Percentiles rank a stretch among this genome's conserved stretches.
Evolutionary conservation across 2,329 filamentous ascomycete genomes (phyloP).

Genomic region (Epicoccum sorghinum): DNA sequence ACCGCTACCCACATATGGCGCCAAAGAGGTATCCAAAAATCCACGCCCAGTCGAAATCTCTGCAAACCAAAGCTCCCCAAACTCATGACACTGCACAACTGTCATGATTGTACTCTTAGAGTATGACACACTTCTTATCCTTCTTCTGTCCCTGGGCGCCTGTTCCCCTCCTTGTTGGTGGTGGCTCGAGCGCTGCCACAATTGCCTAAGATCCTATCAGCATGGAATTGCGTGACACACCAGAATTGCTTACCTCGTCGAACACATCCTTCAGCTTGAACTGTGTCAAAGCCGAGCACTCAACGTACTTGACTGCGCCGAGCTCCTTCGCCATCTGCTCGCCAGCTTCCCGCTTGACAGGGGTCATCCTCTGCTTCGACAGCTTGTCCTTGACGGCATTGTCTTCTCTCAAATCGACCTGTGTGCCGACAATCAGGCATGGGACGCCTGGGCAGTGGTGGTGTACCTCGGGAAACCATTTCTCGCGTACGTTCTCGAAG

Average conservation of each 20-base stretch:
- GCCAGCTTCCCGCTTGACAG: slow-evolving; percentile 89
- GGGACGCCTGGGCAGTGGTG: slow-evolving; percentile 98
- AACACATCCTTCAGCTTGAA: slow-evolving; percentile 99
- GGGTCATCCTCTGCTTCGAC: slow-evolving; percentile 92
- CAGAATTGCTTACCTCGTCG: slow-evolving; percentile 75
- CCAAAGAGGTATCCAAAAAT: slow-evolving; percentile 50
- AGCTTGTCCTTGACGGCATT: slow-evolving; percentile 87
- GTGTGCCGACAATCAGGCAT: slow-evolving; percentile 96
- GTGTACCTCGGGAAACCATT: slow-evolving; percentile 98
- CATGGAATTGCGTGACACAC: neutral
- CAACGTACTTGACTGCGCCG: slow-evolving; percentile 98
- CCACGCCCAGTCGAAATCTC: slow-evolving; percentile 41
- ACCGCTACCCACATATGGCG: slow-evolving; percentile 50
- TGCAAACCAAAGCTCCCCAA: slow-evolving; percentile 35
- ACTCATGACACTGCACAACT: slow-evolving; percentile 8
- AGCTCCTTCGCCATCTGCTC: slow-evolving; percentile 96
- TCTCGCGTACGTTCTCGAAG: slow-evolving; percentile 98
- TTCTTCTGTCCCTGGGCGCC: slow-evolving; percentile 43
- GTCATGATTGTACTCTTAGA: slow-evolving; percentile 29
- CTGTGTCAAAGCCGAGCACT: slow-evolving; percentile 97
- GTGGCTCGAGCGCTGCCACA: slow-evolving; percentile 90
- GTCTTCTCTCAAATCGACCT: slow-evolving; percentile 94
- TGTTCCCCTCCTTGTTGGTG: slow-evolving; percentile 66
- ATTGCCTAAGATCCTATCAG: slow-evolving; percentile 70
- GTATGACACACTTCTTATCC: slow-evolving; percentile 44